A percentile compares a stretch with the other conserved stretches of the same genome.
These are phyloP conservation scores for Citrus reticulata DNA, from an alignment of 345 rosid species.

Conservation along the genomic window DNA sequence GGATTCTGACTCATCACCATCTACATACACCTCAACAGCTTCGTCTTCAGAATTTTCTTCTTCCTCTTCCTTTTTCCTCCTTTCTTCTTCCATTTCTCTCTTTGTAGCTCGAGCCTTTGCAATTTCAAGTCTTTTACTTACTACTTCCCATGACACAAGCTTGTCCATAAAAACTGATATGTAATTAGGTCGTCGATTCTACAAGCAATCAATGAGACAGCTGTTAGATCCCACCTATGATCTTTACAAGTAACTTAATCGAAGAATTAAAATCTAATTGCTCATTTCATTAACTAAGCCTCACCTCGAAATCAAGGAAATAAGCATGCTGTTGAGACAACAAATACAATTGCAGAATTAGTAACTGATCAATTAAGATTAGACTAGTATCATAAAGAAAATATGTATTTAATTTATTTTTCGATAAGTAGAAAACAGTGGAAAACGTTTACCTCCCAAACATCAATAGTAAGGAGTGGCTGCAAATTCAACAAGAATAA, in stretches of 20 bases:
- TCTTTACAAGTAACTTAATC: not conserved
- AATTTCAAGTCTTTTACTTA: constrained; percentile 56
- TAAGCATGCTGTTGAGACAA: constrained; percentile 73
- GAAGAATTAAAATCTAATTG: not conserved
- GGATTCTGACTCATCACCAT: constrained; percentile 45
- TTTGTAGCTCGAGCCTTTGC: constrained; percentile 59
- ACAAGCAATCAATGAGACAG: constrained; percentile 1
- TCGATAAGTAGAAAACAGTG: not conserved
- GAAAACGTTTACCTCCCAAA: constrained; percentile 76
- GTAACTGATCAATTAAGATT: constrained; percentile 1
- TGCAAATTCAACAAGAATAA: constrained; percentile 34
- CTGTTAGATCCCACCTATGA: not conserved
- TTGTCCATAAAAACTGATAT: constrained; percentile 64
- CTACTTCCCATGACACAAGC: constrained; percentile 94
- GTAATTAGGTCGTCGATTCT: constrained; percentile 74
- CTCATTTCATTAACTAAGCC: not conserved
- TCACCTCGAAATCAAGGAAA: constrained; percentile 92
- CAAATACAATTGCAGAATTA: constrained; percentile 11
- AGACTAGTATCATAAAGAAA: not conserved
- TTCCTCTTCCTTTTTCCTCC: constrained; percentile 35
- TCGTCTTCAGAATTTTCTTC: constrained; percentile 23
- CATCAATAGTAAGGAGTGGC: constrained; percentile 92
- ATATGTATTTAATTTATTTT: not conserved
- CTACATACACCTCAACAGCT: constrained; percentile 25
- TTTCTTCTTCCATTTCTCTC: constrained; percentile 62